Percentiles rank a stretch among this genome's conserved stretches.
Conservation (phyloP, 2,329 filamentous ascomycete genomes). For the Leptoxyphium fumago region DNA sequence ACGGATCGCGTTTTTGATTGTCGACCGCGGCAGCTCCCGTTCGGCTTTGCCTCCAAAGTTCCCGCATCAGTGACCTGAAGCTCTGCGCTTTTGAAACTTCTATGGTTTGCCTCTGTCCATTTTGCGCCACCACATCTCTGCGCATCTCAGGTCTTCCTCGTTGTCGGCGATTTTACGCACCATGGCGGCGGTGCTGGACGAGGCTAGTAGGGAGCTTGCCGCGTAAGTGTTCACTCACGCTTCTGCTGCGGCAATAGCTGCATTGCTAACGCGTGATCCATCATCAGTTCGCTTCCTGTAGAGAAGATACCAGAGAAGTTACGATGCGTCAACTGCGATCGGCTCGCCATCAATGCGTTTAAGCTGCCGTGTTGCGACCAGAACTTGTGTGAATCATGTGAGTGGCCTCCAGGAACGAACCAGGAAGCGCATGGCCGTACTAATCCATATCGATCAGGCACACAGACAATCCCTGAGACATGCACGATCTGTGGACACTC, state of each 20-base stretch:
- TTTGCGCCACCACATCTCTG: no score
- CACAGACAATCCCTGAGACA: constrained; percentile 38
- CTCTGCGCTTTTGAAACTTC: no score
- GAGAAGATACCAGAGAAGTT: constrained; percentile 93
- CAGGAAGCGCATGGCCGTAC: not conserved
- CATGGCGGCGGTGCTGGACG: constrained; percentile 1
- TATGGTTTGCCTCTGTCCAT: no score
- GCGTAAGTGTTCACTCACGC: not conserved
- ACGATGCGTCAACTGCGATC: constrained; percentile 85
- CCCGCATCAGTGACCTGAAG: no score
- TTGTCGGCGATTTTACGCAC: not conserved
- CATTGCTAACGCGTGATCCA: constrained; percentile 4
- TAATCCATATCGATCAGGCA: constrained; percentile 3
- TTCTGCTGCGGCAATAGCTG: constrained; percentile 4
- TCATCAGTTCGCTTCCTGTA: constrained; percentile 54
- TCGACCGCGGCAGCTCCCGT: no score
- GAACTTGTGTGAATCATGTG: constrained; percentile 82
- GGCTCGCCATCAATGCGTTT: constrained; percentile 78
- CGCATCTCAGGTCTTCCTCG: not conserved
- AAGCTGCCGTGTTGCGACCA: constrained; percentile 91
- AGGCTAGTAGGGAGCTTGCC: not conserved
- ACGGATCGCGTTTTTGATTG: no score
- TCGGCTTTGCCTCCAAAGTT: no score
- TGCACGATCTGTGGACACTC: constrained; percentile 91
- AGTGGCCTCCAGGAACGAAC: constrained; percentile 18